Evolutionary conservation across 345 rosid genomes (phyloP), one percentile per base, ranked within the genome.

Genomic region (Melaleuca quinquenervia): DNA sequence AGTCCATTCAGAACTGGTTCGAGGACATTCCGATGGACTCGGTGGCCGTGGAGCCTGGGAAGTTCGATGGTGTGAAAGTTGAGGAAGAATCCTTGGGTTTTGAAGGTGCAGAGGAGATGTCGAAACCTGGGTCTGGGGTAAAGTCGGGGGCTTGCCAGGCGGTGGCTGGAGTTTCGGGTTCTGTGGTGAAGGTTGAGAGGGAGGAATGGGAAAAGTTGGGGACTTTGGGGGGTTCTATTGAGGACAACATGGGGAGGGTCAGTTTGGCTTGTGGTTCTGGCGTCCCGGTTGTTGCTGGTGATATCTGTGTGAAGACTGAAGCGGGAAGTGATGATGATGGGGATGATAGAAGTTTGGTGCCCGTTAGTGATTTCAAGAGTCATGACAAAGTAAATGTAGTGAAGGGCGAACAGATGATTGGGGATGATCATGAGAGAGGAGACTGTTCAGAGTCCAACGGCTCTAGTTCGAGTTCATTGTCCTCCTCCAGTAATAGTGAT

Each of bases 1-100:
- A 95, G 49, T 90, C 93, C 32, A 88, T 93, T 53, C 82, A 90
- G 44, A 92, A 90, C 50, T 94, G 92, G 90, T 91, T 91, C 45
- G 95, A 87, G 82, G 92, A 76, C 86, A 88, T 83, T 88, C 88
- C 88, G 10, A 91, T 91, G 60, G 88, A 83, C 21, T 18, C 84
- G 56, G 52, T 2, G 54, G 10, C 56, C 49, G 48, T 52, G n/a
- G 60, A 15, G 50, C 32, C 87, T 1, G 87, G 82, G 83, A 26
- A 41, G 75, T 82, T 86, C 27, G 78, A 18, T 9, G 13, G 45
- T 9, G 78, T 0, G 78, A 64, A 64, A 20, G 78, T 64, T 18
- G 48, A 64, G 78, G 78, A 32, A 20, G 55, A 24, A 24, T 20
- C 22, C 55, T 53, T 24, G 24, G 55, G 55, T 20, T 8, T 22